phyloP scores from a whole-genome alignment of 495 filamentous ascomycete genomes.

The Penicillium nucicola region DNA sequence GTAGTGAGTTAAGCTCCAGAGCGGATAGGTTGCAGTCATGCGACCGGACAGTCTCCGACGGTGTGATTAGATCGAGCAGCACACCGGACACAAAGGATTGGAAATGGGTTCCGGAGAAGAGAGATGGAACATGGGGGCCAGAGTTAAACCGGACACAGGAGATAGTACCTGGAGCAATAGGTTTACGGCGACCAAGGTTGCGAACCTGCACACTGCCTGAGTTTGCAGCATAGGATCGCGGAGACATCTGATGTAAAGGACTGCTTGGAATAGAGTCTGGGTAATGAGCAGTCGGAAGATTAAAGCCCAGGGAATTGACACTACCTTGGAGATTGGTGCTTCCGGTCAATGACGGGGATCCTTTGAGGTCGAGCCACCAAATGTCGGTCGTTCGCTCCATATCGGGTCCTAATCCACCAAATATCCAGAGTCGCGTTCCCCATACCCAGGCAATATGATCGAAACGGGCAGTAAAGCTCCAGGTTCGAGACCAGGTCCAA shows the following conservation, averaged over 20 bases:
- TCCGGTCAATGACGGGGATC: conserved; percentile 72
- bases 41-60: conserved; percentile 75
- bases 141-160: conserved; percentile 86
- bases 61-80: conserved; percentile 89
- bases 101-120: conserved; percentile 87
- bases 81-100: conserved; percentile 92
- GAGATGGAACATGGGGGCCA: conserved; percentile 80
- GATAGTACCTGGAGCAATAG: conserved; percentile 81
- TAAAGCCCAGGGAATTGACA: conserved; percentile 40
- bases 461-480: conserved; percentile 90
- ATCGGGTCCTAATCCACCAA: conserved; percentile 86
- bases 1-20: conserved; percentile 76
- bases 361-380: conserved; percentile 95
- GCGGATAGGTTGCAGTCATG: conserved; percentile 89
- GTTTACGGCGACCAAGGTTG: conserved; percentile 64
- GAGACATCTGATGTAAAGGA: conserved; percentile 35
- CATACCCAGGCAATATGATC: conserved; percentile 93
- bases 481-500: conserved; percentile 94
- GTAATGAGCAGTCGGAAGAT: conserved; percentile 37
- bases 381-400: conserved; percentile 95
- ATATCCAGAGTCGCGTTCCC: conserved; percentile 93
- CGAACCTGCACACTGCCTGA: conserved; percentile 82
- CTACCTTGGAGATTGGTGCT: conserved; percentile 66
- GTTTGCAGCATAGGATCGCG: conserved; percentile 78
- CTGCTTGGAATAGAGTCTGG: conserved; percentile 42